These are phyloP conservation scores for Theobroma cacao DNA, from an alignment of 345 rosid genomes.

Conservation along the genomic window DNA sequence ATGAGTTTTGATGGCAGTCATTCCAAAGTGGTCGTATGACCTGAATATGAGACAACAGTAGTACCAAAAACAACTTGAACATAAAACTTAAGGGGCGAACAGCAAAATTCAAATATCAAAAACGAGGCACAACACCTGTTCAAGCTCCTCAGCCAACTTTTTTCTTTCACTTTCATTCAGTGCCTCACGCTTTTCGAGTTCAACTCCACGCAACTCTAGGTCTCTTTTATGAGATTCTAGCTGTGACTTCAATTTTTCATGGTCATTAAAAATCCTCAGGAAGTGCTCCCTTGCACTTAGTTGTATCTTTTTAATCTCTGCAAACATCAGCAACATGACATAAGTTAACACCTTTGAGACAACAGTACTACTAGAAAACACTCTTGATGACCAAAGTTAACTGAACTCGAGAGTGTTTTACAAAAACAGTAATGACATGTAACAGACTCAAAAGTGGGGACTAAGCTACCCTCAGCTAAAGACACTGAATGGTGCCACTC, in stretches of 20 bases:
- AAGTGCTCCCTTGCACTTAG: conserved; percentile 71
- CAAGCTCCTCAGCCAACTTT: conserved; percentile 61
- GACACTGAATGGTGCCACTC: neutral
- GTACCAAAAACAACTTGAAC: neutral
- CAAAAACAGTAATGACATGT: neutral
- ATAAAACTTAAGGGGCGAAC: neutral
- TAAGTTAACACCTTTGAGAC: neutral
- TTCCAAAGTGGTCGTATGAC: conserved; percentile 9
- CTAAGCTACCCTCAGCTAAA: neutral
- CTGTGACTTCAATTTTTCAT: conserved; percentile 76
- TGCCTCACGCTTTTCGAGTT: conserved; percentile 84
- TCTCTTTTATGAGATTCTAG: conserved; percentile 72
- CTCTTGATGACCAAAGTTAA: too few relatives aligned
- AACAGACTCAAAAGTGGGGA: neutral
- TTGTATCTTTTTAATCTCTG: conserved; percentile 83
- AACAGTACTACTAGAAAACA: neutral
- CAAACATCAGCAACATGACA: conserved; percentile 18
- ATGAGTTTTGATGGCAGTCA: neutral
- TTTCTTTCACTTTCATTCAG: conserved; percentile 72
- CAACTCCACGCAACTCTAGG: conserved; percentile 64
- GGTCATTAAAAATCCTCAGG: conserved; percentile 72
- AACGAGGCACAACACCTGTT: conserved; percentile 45
- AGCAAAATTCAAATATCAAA: neutral
- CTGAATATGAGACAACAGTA: neutral
- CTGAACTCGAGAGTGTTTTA: neutral